A percentile compares a stretch with the other conserved stretches of the same genome.
Conservation (phyloP, 2,329 filamentous ascomycete species). For the Didymella pinodella region DNA sequence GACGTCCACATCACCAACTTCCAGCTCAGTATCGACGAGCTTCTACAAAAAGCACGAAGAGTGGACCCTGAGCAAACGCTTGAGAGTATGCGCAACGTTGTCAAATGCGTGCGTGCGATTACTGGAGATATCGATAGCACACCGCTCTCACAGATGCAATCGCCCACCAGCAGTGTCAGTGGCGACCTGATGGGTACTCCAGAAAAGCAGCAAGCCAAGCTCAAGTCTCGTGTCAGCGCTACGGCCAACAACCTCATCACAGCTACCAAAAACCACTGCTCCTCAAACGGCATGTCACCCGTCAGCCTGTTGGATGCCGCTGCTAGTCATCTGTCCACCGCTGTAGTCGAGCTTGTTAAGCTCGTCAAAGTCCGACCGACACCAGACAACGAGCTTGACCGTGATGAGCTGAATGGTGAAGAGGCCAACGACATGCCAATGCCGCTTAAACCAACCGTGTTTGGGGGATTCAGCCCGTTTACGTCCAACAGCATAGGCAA, state of each 20-base stretch:
- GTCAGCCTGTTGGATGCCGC: constrained; percentile 94
- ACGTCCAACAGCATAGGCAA: constrained; percentile 28
- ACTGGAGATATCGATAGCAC: constrained; percentile 77
- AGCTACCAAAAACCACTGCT: constrained; percentile 88
- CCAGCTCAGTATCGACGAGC: constrained; percentile 91
- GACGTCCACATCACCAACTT: constrained; percentile 95
- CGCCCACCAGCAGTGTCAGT: constrained; percentile 47
- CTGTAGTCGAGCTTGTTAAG: constrained; percentile 85
- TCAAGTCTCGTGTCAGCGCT: constrained; percentile 84
- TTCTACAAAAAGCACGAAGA: constrained; percentile 77
- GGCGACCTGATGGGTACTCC: constrained; percentile 41
- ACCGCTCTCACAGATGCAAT: constrained; percentile 52
- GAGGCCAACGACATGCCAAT: constrained; percentile 57
- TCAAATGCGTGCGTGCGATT: constrained; percentile 82
- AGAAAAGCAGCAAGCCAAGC: constrained; percentile 67
- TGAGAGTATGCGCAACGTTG: constrained; percentile 85
- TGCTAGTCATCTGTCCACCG: constrained; percentile 85
- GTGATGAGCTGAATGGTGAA: constrained; percentile 63
- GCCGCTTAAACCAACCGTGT: constrained; percentile 42
- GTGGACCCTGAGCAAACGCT: constrained; percentile 78
- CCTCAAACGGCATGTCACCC: constrained; percentile 83
- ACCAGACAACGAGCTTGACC: constrained; percentile 76
- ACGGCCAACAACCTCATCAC: constrained; percentile 97
- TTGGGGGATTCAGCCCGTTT: constrained; percentile 26
- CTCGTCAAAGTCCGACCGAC: constrained; percentile 83